Conservation (phyloP, 805 yeast genomes). For the Schwanniomyces occidentalis region DNA sequence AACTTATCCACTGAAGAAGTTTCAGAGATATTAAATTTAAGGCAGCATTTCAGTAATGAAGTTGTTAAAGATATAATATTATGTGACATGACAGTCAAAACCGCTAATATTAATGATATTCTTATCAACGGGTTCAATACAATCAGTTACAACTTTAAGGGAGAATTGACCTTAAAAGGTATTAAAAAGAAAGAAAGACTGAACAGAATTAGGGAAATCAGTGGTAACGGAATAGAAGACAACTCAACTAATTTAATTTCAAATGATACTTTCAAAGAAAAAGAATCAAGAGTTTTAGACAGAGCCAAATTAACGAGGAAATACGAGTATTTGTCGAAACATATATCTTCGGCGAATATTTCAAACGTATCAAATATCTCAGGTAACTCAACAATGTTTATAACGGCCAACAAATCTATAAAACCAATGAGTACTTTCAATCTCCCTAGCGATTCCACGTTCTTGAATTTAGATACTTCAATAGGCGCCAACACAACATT, state of each 20-base stretch:
- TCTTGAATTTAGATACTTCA: slow-evolving; percentile 14
- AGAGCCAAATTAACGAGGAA: slow-evolving; percentile 29
- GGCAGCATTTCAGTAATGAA: slow-evolving; percentile 9
- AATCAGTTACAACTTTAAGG: slow-evolving; percentile 24
- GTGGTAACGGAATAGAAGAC: slow-evolving; percentile 5
- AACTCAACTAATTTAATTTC: slow-evolving; percentile 2
- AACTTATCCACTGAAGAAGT: slow-evolving; percentile 16
- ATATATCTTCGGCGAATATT: slow-evolving; percentile 11
- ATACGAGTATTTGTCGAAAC: slow-evolving; percentile 35
- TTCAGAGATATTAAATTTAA: slow-evolving; percentile 14
- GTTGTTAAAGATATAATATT: slow-evolving; percentile 22
- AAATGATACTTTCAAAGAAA: slow-evolving; percentile 16
- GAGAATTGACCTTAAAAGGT: slow-evolving; percentile 32
- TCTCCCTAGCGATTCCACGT: slow-evolving; percentile 17
- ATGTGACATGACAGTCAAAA: slow-evolving; percentile 34
- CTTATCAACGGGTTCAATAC: slow-evolving; percentile 22
- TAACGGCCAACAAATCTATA: slow-evolving; percentile 4
- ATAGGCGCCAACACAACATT: slow-evolving; percentile 15
- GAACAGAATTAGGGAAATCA: slow-evolving; percentile 4
- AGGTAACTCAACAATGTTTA: slow-evolving; percentile 8
- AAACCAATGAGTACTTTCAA: slow-evolving; percentile 4
- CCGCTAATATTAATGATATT: slow-evolving; percentile 25
- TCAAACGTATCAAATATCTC: slow-evolving; percentile 7
- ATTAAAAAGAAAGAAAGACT: slow-evolving; percentile 16
- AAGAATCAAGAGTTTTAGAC: slow-evolving; percentile 24